Evolutionary conservation across 768 basidiomycete genomes (phyloP), one percentile per base, ranked within the genome.

Genomic region (Suillus ampliporus): DNA sequence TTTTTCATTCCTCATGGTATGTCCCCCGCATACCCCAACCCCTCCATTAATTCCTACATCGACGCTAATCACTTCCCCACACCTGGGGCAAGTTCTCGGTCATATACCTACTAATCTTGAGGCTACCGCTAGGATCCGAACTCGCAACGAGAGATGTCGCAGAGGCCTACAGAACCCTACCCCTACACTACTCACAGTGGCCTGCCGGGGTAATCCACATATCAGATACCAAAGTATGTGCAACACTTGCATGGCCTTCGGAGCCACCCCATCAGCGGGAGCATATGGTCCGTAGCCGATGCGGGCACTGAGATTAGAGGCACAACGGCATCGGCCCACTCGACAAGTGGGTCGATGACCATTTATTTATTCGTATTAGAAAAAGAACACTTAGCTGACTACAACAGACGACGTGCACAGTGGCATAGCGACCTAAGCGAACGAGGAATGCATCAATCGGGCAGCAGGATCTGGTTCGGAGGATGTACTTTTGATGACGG

Each of bases 21-120:
- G 3, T 21, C 23, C 1, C 5, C 46, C 10, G 8, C 5, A 2
- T 54, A 15, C n/a, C 58, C 28, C 5, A 64, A 59, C 19, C 40
- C 61, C 0, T 79, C 78, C 0, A 74, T 81, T 41, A 82, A 81
- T 53, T 59, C 64, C 0, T 17, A 47, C n/a, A 80, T 83, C 23
- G 41, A 75, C 40, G 64, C 80, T 0, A 52, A 69, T 19, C 17
- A 64, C 15, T 75, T 77, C 58, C 82, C 81, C 0, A 80, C 79
- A 68, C 77, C 1, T 83, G 80, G 81, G 80, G 80, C 0, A 82
- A 80, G 0, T 83, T 84, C 58, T 53, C 66, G 0, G 68, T 72
- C 0, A 61, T 81, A 0, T 75, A 65, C 23, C 61, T 72, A n/a
- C 57, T 74, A 5, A 64, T 73, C 34, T 63, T 50, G 5, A 23